Evolutionary conservation across 768 basidiomycete species (phyloP), one percentile per base, ranked within the genome.

Genomic region (Kwoniella sp.): DNA sequence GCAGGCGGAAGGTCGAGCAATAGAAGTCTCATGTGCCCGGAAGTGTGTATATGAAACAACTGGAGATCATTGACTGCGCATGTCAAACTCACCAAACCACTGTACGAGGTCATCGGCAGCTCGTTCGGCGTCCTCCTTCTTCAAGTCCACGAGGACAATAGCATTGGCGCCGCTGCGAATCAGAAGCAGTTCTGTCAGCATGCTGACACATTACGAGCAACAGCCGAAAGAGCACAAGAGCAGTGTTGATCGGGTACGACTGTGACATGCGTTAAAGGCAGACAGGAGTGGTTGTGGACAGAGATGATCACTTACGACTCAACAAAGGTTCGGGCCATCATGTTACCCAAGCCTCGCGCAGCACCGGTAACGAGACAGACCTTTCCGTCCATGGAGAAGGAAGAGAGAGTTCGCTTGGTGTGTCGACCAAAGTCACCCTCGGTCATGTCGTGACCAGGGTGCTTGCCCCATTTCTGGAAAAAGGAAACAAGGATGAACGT

Each of bases 301-400:
- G 20, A 28, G 22, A 63, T 17, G 23, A 22, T 13, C 31, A 82
- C 87, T 73, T 73, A 91, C 90, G 90, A 90, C 81, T 90, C 88
- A 70, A 93, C 74, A 81, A 97, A 93, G 13, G 93, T 93, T 52
- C 88, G 86, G 78, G 92, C 93, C 78, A 97, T 92, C 80, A 92
- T 89, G 70, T 90, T 85, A 7, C 95, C 95, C 52, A 98, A 83
- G 7, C 95, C 95, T 73, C 90, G 85, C 13, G 93, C 95, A 59
- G 89, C 95, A 52, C 95, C 95, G 41, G 95, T 98, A 56, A 98
- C 88, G 72, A 94, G 83, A 82, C 91, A 92, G 59, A 93, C 92
- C 88, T 95, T 75, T 17, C 69, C 76, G 34, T 73, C 71, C 83
- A 95, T 85, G 11, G 91, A 92, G 75, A 95, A 90, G 28, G 86